Conservation (phyloP, 495 filamentous ascomycete genomes). For the Tuber aestivum region DNA sequence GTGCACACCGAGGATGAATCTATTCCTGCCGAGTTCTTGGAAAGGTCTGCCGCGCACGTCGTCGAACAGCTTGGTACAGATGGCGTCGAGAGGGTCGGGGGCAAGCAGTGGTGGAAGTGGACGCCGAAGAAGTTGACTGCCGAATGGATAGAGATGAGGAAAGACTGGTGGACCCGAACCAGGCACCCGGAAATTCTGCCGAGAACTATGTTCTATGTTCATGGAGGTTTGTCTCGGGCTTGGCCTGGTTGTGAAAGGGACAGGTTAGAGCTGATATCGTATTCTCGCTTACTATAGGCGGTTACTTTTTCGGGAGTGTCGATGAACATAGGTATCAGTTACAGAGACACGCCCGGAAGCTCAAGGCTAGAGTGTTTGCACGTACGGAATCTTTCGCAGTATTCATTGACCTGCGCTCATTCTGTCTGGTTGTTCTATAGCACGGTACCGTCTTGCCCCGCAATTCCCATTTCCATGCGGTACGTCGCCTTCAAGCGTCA, state of each 20-base stretch:
- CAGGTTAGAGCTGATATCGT: constrained; percentile 6
- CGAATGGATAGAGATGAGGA: constrained; percentile 94
- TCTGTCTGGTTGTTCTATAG: constrained; percentile 37
- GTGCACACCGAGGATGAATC: constrained; percentile 69
- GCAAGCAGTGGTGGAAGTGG: constrained; percentile 93
- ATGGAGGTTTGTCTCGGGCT: constrained; percentile 55
- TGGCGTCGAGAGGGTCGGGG: constrained; percentile 69
- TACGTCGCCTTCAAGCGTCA: constrained; percentile 7
- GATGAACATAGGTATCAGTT: constrained; percentile 95
- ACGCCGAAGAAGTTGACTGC: constrained; percentile 52
- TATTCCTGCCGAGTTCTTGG: constrained; percentile 58
- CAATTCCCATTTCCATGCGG: constrained; percentile 95
- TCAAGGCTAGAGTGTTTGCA: constrained; percentile 81
- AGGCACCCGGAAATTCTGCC: constrained; percentile 53
- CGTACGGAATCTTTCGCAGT: constrained; percentile 43
- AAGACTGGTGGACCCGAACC: constrained; percentile 67
- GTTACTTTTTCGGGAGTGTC: constrained; percentile 82
- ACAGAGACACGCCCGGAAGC: constrained; percentile 87
- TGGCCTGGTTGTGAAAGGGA: neutral
- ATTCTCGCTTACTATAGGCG: constrained; percentile 45
- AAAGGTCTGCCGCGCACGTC: constrained; percentile 57
- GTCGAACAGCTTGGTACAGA: constrained; percentile 66
- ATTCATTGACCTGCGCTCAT: constrained; percentile 8
- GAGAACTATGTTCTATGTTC: constrained; percentile 86
- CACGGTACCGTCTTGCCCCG: constrained; percentile 78